These are phyloP conservation scores for Monilinia polystroma DNA, from an alignment of 2,329 filamentous ascomycete genomes.

Conservation along the genomic window DNA sequence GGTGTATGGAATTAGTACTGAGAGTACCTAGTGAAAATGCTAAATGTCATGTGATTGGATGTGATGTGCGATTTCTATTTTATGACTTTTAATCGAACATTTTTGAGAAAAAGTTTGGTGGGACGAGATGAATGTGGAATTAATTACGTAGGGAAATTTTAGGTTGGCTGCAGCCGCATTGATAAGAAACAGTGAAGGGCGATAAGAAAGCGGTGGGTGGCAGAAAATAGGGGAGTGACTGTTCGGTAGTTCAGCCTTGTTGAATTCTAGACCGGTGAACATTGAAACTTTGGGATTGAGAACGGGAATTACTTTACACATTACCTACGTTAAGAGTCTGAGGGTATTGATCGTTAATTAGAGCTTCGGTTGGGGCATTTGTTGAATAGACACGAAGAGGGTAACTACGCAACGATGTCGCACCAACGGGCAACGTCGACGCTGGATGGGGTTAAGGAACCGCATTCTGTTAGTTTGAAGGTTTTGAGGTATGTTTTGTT, in stretches of 20 bases:
- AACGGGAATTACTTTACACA: background rate
- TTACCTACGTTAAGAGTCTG: background rate
- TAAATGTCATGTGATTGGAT: background rate
- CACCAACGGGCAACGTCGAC: conserved; percentile 38
- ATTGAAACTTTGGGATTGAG: background rate
- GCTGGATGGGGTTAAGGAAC: conserved; percentile 58
- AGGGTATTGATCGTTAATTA: background rate
- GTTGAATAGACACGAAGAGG: background rate
- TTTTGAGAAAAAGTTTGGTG: background rate
- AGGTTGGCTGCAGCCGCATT: background rate
- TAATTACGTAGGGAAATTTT: background rate
- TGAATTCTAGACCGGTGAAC: conserved; percentile 6
- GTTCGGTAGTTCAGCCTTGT: background rate
- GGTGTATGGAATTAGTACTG: too few species aligned
- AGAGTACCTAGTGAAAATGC: too few species aligned
- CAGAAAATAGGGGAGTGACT: background rate
- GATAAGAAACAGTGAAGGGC: background rate
- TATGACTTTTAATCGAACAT: background rate
- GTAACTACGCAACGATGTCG: conserved; percentile 32
- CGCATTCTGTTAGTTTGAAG: conserved; percentile 76
- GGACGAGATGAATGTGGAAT: background rate
- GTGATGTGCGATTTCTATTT: background rate
- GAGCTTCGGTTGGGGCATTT: background rate
- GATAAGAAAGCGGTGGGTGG: conserved; percentile 27
- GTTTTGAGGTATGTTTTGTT: conserved; percentile 58